Conservation (phyloP, 441 rosid genomes). For the Pelargonium citronellum region DNA sequence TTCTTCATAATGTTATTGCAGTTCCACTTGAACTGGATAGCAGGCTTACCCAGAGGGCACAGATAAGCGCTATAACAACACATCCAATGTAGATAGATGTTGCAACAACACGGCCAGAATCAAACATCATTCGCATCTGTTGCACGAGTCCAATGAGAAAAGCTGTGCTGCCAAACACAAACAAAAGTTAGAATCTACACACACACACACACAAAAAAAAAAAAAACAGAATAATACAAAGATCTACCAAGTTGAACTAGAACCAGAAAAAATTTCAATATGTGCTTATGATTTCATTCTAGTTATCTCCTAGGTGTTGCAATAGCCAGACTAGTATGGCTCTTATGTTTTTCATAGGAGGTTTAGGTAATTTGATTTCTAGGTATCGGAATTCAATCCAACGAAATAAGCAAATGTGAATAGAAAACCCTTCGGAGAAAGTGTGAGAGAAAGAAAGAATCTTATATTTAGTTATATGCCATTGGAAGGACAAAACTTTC, state of each 20-base stretch:
- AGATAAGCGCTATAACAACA: slow-evolving; percentile 65
- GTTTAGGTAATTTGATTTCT: too few relatives aligned
- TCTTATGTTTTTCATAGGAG: too few relatives aligned
- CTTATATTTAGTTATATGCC: background rate
- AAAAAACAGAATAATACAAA: background rate
- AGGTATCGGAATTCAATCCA: too few relatives aligned
- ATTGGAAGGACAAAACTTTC: too few relatives aligned
- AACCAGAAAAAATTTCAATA: background rate
- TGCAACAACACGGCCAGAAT: slow-evolving; percentile 63
- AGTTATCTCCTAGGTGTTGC: too few relatives aligned
- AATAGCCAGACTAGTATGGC: too few relatives aligned
- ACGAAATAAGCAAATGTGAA: background rate
- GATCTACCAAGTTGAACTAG: background rate
- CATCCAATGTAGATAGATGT: slow-evolving; percentile 67
- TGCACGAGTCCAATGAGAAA: slow-evolving; percentile 69
- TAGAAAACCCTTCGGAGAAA: too few relatives aligned
- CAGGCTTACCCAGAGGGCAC: slow-evolving; percentile 71
- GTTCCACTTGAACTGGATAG: slow-evolving; percentile 1
- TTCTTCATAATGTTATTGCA: background rate
- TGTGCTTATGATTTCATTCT: too few relatives aligned
- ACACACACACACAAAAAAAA: too few relatives aligned
- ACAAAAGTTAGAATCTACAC: slow-evolving; percentile 21
- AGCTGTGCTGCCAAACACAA: slow-evolving; percentile 80
- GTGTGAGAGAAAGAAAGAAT: background rate
- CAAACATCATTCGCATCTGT: slow-evolving; percentile 85